Evolutionary conservation across 1,284 basidiomycete species (phyloP).

Genomic region (Termitomyces sp.): DNA sequence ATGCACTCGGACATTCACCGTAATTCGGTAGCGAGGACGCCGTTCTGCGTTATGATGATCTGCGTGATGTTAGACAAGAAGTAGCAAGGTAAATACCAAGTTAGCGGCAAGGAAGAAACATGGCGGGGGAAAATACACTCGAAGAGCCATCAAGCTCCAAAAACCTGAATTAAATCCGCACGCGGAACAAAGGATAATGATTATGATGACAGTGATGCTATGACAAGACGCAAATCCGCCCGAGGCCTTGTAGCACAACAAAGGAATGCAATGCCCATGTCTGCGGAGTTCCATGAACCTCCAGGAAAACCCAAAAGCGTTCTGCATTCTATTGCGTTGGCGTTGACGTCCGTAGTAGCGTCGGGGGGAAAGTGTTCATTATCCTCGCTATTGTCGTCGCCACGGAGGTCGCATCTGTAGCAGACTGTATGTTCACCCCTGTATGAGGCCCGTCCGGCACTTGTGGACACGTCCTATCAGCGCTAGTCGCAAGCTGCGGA

Average conservation of each 20-base stretch:
- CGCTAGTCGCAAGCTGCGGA: slow-evolving; percentile 10
- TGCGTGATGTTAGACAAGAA: slow-evolving; percentile 3
- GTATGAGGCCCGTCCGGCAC: slow-evolving; percentile 1
- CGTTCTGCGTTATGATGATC: slow-evolving; percentile 3
- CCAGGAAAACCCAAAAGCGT: background rate
- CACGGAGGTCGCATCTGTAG: slow-evolving; percentile 10
- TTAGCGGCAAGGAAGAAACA: slow-evolving; percentile 1
- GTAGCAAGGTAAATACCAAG: background rate
- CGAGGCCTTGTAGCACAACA: background rate
- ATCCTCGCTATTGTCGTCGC: slow-evolving; percentile 56
- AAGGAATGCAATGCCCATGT: background rate
- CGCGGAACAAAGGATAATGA: background rate
- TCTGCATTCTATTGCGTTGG: slow-evolving; percentile 4
- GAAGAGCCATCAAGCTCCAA: background rate
- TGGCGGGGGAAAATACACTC: background rate
- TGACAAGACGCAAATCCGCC: background rate
- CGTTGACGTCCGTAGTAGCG: slow-evolving; percentile 4
- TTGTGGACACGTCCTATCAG: slow-evolving; percentile 10
- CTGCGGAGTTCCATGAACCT: background rate
- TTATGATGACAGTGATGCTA: background rate
- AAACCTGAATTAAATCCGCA: background rate
- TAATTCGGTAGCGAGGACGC: background rate
- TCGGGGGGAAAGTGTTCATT: slow-evolving; percentile 51
- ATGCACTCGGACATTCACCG: background rate
- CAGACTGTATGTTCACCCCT: slow-evolving; percentile 1